phyloP scores from a whole-genome alignment of 768 basidiomycete genomes.

The Favolaschia claudopus region DNA sequence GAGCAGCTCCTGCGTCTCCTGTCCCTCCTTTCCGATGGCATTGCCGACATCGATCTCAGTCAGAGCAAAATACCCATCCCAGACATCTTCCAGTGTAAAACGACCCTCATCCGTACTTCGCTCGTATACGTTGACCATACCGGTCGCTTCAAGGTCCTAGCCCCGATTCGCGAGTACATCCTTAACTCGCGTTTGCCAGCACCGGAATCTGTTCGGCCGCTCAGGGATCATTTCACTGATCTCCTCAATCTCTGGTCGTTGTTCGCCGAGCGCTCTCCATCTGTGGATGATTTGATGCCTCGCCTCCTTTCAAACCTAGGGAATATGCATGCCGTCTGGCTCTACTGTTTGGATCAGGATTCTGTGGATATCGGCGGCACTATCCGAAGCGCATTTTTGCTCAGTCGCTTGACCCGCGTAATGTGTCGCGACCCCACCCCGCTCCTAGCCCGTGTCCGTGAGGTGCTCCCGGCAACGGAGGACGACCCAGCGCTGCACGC shows the following conservation, averaged over 20 bases:
- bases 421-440: no score
- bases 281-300: neutral
- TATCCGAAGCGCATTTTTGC: neutral
- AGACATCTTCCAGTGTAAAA: neutral
- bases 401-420: neutral
- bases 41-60: neutral
- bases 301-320: neutral
- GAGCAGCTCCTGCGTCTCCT: constrained; percentile 2
- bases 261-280: neutral
- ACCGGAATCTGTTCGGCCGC: neutral
- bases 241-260: neutral
- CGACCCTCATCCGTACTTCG: neutral
- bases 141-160: neutral
- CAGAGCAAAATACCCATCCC: neutral
- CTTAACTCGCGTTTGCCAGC: neutral
- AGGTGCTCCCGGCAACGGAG: no score
- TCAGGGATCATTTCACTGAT: neutral
- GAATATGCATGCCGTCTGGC: neutral
- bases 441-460: no score
- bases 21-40: neutral
- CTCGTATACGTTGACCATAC: neutral
- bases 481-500: no score
- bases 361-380: neutral
- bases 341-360: neutral
- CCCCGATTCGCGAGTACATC: constrained; percentile 3